These are phyloP conservation scores for Medicago truncatula DNA, from an alignment of 306 rosid genomes.

Conservation along the genomic window DNA sequence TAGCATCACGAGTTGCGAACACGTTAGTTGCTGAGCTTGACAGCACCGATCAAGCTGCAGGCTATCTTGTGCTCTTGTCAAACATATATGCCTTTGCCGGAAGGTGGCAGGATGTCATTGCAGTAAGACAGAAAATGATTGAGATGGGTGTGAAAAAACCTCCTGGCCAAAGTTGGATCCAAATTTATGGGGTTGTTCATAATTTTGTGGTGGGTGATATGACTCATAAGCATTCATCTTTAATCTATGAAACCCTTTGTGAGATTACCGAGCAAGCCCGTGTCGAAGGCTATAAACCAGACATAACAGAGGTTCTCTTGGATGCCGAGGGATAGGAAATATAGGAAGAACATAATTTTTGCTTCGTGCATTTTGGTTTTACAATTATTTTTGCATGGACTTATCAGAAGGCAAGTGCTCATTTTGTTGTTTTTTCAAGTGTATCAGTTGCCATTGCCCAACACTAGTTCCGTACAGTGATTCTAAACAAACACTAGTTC, in stretches of 20 bases:
- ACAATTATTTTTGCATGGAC: neutral
- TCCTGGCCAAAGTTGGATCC: conserved; percentile 73
- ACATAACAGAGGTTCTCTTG: conserved; percentile 34
- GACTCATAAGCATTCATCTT: conserved; percentile 58
- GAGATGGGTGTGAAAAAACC: conserved; percentile 72
- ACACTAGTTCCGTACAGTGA: neutral
- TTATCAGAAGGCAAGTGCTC: conserved; percentile 25
- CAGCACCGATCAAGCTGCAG: conserved; percentile 57
- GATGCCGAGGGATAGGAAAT: conserved; percentile 37
- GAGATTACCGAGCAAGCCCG: conserved; percentile 55
- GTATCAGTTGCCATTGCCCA: conserved; percentile 5
- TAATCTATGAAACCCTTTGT: conserved; percentile 56
- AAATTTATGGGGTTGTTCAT: conserved; percentile 61
- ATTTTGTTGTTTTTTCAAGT: conserved; percentile 16
- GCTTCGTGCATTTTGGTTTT: conserved; percentile 18
- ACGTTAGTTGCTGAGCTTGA: conserved; percentile 54
- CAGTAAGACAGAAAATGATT: conserved; percentile 64
- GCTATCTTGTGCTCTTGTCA: conserved; percentile 73
- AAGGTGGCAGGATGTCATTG: conserved; percentile 72
- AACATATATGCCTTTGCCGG: conserved; percentile 62
- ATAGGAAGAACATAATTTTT: conserved; percentile 16
- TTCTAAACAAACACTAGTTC: too few relatives aligned
- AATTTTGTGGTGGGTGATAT: conserved; percentile 66
- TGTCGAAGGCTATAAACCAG: conserved; percentile 43
- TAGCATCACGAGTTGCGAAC: conserved; percentile 58